A percentile compares a stretch with the other conserved stretches of the same genome.
phyloP scores from a whole-genome alignment of 345 rosid genomes.

The Diplotaxis tenuifolia region DNA sequence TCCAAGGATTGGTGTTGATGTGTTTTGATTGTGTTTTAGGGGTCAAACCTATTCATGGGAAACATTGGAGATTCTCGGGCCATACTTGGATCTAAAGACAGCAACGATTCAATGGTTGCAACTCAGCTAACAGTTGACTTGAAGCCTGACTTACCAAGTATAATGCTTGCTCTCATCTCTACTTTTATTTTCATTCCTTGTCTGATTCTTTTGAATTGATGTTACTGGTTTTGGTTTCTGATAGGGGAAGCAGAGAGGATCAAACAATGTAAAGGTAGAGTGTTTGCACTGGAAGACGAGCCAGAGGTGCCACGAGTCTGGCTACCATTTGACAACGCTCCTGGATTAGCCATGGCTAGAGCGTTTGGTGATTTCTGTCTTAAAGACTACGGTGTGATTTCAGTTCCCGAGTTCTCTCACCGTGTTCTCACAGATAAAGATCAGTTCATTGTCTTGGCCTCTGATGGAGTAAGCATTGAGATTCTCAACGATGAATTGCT shows the following conservation, averaged over 20 bases:
- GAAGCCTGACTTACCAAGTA: constrained; percentile 98
- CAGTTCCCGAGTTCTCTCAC: constrained; percentile 90
- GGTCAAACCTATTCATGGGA: constrained; percentile 90
- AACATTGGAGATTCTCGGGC: constrained; percentile 98
- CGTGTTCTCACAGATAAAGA: constrained; percentile 76
- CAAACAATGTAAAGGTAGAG: constrained; percentile 92
- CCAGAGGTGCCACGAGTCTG: constrained; percentile 98
- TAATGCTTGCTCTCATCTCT: constrained; percentile 26
- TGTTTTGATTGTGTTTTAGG: constrained; percentile 52
- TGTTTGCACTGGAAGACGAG: constrained; percentile 96
- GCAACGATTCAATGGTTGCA: constrained; percentile 73
- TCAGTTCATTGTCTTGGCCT: constrained; percentile 95
- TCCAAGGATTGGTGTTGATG: constrained; percentile 13
- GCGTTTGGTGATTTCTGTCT: constrained; percentile 99
- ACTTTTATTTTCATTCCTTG: not conserved
- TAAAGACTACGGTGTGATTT: constrained; percentile 97
- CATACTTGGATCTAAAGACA: constrained; percentile 84
- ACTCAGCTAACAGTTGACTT: constrained; percentile 91
- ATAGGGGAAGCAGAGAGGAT: constrained; percentile 97
- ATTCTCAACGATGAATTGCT: not conserved
- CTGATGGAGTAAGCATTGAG: constrained; percentile 72
- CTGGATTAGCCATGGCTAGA: constrained; percentile 99
- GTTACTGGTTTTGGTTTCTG: constrained; percentile 17
- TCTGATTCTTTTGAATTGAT: not conserved
- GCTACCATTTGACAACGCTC: constrained; percentile 99